Percentiles rank a stretch among this genome's conserved stretches.
Conservation (phyloP, 805 yeast species). For the Isabelozyma rhagii region DNA sequence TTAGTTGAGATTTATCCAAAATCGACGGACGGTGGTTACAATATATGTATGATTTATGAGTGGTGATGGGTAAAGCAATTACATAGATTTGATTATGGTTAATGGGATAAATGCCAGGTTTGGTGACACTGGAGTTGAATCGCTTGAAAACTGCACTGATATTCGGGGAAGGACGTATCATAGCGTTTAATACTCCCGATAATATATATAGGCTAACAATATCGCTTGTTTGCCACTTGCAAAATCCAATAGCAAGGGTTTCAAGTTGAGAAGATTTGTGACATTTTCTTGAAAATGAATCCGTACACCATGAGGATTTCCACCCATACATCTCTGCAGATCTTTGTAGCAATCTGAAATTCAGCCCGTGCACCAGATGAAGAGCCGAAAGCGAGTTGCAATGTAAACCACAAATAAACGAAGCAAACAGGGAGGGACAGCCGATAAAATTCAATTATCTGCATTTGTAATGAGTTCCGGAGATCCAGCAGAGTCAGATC, state of each 20-base stretch:
- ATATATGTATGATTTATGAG: constrained; percentile 57
- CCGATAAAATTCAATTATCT: background rate
- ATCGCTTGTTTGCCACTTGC: background rate
- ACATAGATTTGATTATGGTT: constrained; percentile 52
- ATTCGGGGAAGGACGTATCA: background rate
- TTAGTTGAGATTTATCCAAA: constrained; percentile 20
- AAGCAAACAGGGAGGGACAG: background rate
- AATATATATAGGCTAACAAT: no score
- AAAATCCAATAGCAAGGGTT: background rate
- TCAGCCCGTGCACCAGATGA: no score
- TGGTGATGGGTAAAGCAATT: constrained; percentile 69
- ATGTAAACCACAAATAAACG: background rate
- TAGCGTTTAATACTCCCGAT: background rate
- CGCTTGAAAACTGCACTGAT: background rate
- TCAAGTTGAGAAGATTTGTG: background rate
- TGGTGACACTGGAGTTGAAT: background rate
- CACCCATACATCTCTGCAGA: background rate
- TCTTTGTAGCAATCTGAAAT: no score
- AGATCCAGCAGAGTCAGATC: background rate
- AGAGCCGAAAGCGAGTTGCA: background rate
- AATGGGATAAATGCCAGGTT: background rate
- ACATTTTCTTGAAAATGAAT: background rate
- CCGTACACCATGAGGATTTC: background rate
- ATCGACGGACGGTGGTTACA: constrained; percentile 53
- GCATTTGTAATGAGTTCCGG: background rate